Percentiles rank a stretch among this genome's conserved stretches.
These are phyloP conservation scores for Colletotrichum sp. DNA, from an alignment of 2,329 filamentous ascomycete genomes.

Conservation along the genomic window DNA sequence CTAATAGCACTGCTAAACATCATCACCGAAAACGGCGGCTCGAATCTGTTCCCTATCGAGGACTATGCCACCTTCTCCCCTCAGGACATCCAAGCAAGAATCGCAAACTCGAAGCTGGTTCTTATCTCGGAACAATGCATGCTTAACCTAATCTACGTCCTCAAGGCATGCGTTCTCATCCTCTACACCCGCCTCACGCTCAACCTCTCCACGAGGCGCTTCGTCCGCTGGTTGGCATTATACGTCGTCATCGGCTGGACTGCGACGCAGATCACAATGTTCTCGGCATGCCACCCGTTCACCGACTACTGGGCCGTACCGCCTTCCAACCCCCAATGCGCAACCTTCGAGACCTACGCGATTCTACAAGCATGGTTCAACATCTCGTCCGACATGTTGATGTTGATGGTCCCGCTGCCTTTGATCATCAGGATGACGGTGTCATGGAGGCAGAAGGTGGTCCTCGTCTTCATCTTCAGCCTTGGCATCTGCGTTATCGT, in stretches of 20 bases:
- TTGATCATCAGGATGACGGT: slow-evolving; percentile 43
- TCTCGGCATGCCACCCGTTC: slow-evolving; percentile 51
- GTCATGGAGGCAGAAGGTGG: slow-evolving; percentile 43
- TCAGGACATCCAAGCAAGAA: slow-evolving; percentile 42
- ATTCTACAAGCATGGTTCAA: slow-evolving; percentile 55
- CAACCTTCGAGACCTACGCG: slow-evolving; percentile 49
- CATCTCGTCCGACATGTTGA: slow-evolving; percentile 50
- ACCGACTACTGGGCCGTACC: slow-evolving; percentile 53
- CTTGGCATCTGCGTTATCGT: slow-evolving; percentile 54
- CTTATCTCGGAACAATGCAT: slow-evolving; percentile 48
- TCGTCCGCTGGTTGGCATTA: slow-evolving; percentile 39
- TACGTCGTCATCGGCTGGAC: slow-evolving; percentile 48
- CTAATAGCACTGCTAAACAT: neutral
- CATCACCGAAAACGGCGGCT: slow-evolving; percentile 5
- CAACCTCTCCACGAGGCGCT: slow-evolving; percentile 34
- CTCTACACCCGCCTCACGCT: slow-evolving; percentile 47
- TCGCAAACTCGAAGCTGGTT: slow-evolving; percentile 48
- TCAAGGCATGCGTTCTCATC: slow-evolving; percentile 49
- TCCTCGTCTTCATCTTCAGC: slow-evolving; percentile 52
- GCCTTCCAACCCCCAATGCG: slow-evolving; percentile 48
- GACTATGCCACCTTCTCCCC: slow-evolving; percentile 28
- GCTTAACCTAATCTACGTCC: slow-evolving; percentile 31
- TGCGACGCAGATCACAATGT: slow-evolving; percentile 49
- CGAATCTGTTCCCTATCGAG: slow-evolving; percentile 44
- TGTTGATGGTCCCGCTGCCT: slow-evolving; percentile 53